Evolutionary conservation across 305 asterid genomes (phyloP).

Genomic region (Solanum chacoense): DNA sequence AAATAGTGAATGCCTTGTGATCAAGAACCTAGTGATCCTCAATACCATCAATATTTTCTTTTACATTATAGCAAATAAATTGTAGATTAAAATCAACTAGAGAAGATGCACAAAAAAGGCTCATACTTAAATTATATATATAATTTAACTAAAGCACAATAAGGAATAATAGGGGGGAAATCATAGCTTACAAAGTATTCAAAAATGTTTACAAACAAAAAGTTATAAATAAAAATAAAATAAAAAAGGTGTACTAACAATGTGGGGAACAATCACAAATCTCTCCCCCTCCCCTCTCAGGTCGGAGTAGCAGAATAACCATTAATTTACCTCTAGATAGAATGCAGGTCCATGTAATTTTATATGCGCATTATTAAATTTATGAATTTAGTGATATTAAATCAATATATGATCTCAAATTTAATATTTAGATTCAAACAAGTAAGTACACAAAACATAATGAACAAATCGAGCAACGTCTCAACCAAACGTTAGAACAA

Average conservation of each 20-base stretch:
- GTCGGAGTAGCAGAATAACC: background rate
- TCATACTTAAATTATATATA: background rate
- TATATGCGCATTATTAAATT: background rate
- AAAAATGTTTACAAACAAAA: too few species aligned
- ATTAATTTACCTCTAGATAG: background rate
- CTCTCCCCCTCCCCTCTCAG: background rate
- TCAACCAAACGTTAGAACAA: background rate
- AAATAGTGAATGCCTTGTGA: background rate
- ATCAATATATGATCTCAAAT: background rate
- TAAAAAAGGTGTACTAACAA: background rate
- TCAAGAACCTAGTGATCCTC: background rate
- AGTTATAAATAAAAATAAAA: too few species aligned
- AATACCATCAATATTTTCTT: background rate
- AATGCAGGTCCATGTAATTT: background rate
- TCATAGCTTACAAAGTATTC: background rate
- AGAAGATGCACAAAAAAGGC: background rate
- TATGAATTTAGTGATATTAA: background rate
- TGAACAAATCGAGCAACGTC: background rate
- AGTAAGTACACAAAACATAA: background rate
- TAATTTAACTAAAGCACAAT: background rate
- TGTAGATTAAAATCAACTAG: background rate
- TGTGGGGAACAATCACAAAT: background rate
- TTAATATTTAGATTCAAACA: background rate
- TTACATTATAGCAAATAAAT: background rate
- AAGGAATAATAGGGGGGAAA: background rate